Percentiles rank a stretch among this genome's conserved stretches.
Evolutionary conservation across 768 basidiomycete species (phyloP).

Genomic region (Boletellus emodensis): DNA sequence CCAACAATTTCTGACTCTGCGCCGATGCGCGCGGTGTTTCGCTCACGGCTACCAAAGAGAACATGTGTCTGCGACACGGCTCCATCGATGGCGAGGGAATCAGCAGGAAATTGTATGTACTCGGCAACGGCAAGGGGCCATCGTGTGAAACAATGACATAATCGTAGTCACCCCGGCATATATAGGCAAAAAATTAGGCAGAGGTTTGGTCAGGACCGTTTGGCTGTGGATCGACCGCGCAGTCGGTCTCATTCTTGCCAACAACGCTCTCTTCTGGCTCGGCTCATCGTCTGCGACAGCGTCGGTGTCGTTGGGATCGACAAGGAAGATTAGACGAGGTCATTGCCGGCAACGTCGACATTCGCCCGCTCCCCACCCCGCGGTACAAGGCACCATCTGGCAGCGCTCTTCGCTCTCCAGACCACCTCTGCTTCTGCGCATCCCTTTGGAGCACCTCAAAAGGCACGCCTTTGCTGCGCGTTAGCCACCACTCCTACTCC

Average conservation of each 20-base stretch:
- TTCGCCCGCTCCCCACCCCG: conserved; percentile 2
- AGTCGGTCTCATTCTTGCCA: conserved; percentile 43
- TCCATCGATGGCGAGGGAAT: too few relatives aligned
- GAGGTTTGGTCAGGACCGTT: conserved; percentile 23
- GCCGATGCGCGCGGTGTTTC: too few relatives aligned
- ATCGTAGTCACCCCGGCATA: conserved; percentile 10
- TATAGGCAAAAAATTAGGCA: conserved; percentile 25
- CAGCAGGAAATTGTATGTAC: conserved; percentile 10
- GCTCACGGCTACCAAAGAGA: too few relatives aligned
- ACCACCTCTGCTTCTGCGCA: conserved; percentile 24
- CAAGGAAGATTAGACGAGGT: conserved; percentile 26
- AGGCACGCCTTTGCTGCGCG: conserved; percentile 95
- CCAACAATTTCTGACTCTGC: conserved; percentile 20
- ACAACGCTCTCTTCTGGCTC: conserved; percentile 28
- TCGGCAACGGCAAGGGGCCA: conserved; percentile 2
- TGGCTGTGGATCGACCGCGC: conserved; percentile 44
- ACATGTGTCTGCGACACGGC: too few relatives aligned
- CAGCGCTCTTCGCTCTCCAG: conserved; percentile 15
- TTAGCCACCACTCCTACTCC: conserved; percentile 61
- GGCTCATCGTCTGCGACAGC: conserved; percentile 39
- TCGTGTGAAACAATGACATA: conserved; percentile 29
- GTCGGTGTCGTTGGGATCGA: conserved; percentile 42
- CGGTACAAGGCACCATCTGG: conserved; percentile 19
- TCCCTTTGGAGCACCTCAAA: conserved; percentile 47
- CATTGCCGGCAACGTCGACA: conserved; percentile 26